Base-by-base conservation (phyloP, 768 basidiomycete genomes). In the Tricholoma bakamatsutake region DNA sequence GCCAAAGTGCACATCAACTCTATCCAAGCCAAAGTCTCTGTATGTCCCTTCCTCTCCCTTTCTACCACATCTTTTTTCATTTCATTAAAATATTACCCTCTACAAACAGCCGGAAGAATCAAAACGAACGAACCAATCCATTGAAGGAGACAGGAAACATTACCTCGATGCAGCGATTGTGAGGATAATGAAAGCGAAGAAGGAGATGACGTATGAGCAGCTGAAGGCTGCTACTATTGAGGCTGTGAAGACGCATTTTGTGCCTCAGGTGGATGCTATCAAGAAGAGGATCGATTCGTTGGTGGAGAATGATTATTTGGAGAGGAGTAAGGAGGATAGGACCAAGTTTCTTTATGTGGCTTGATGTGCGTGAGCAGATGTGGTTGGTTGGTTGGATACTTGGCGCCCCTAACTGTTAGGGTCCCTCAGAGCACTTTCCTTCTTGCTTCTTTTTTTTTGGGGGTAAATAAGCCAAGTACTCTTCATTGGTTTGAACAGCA, bases 121-220 rank as follows among this genome's bases (percentile, higher is more conserved):
- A 18, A 80, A 81, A 57, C 81, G 84, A 54, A 95, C 92, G 5
- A 91, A 92, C 64, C 80, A 78, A 1, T 80, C 87, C 46, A 92
- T 99, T 37, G 90, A 95, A 60, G 83, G 85, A 34, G 94, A 98
- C 69, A 83, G 96, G 57, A 85, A 87, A 57, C 81, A 86, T 63
- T 85, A 86, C 56, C 77, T 98, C 12, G 93, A 98, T 61, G 94
- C 94, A 0, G 95, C 95, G 18, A 95, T 99, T 62, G 96, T 99
- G 33, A 86, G 97, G 5, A 84, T 96, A 64, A 95, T 98, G 93
- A 98, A 98, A 69, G 85, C 84, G 2, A 82, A 83, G 62, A 98
- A 96, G 73, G 88, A 89, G 70, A 75, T 96, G 71, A 76, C 74
- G 24, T 84, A 92, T 63, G 84, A 89, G 62, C 79, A 87, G 61